Percentiles rank a stretch among this genome's conserved stretches.
These are phyloP conservation scores for Arachis hypogaea DNA, from an alignment of 306 rosid species.

Conservation along the genomic window DNA sequence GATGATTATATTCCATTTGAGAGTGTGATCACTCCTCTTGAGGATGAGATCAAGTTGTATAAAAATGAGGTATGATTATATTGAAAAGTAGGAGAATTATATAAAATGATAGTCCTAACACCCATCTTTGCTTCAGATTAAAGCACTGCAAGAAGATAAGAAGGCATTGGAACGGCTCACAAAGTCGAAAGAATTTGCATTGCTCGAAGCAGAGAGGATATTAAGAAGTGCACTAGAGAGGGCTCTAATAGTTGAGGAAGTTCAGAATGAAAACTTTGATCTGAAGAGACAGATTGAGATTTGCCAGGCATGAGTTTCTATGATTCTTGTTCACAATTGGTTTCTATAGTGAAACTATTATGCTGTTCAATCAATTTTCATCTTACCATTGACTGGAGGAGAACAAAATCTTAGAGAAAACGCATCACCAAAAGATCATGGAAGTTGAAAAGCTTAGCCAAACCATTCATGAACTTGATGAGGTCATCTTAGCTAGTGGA, in stretches of 20 bases:
- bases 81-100: neutral
- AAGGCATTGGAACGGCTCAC: constrained; percentile 85
- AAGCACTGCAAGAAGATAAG: constrained; percentile 78
- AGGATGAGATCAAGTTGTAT: constrained; percentile 71
- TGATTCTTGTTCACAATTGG: constrained; percentile 29
- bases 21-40: constrained; percentile 80
- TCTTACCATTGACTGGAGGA: constrained; percentile 71
- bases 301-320: constrained; percentile 68
- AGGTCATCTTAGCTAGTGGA: constrained; percentile 77
- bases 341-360: neutral
- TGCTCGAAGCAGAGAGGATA: constrained; percentile 92
- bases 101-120: constrained; percentile 13
- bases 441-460: constrained; percentile 94
- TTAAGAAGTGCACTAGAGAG: constrained; percentile 85
- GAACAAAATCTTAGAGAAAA: constrained; percentile 87
- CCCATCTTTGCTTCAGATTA: constrained; percentile 53
- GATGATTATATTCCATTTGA: constrained; percentile 69
- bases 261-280: constrained; percentile 91
- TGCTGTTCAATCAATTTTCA: constrained; percentile 24
- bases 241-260: constrained; percentile 95
- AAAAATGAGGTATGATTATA: constrained; percentile 62
- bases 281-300: constrained; percentile 96
- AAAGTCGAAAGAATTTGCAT: constrained; percentile 80
- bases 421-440: constrained; percentile 81
- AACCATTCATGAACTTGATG: constrained; percentile 89